Evolutionary conservation across 495 filamentous ascomycete genomes (phyloP), one percentile per base, ranked within the genome.

Genomic region (Neurospora sublineolata): DNA sequence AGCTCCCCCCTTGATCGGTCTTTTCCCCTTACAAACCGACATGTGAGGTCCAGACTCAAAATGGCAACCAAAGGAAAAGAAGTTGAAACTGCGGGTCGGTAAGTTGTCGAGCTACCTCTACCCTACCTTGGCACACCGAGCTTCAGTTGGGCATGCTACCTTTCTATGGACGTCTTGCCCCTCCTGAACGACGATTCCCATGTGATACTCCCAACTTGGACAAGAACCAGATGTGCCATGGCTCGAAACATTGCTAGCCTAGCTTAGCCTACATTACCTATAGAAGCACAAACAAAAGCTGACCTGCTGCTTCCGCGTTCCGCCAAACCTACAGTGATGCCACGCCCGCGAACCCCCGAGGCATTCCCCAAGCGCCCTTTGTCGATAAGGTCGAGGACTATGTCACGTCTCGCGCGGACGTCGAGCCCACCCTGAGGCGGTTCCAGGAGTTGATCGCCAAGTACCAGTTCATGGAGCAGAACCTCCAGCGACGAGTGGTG

Each of bases 401-500:
- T 83, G 92, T 98, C 75, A 86, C 93, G 72, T 88, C 90, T 10
- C 89, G 94, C 27, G 89, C 87, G 5, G 93, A 98, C 72, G 95
- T 98, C 74, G 95, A 98, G 80, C 83, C 87, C 30, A 97, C 94
- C 36, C 85, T 99, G 76, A 90, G 91, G 79, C 93, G 87, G 77
- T 98, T 99, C 81, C 95, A 98, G 81, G 95, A 99, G 85, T 97
- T 99, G 96, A 98, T 99, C 75, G 94, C 94, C 70, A 98, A 99
- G 86, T 99, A 99, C 83, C 96, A 98, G 80, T 99, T 97, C 83
- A 99, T 99, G 95, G 93, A 98, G 84, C 86, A 90, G 76, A 98
- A 97, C 83, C 92, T 92, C 36, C 89, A 94, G 76, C 85, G 92
- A 68, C 89, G 95, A 67, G 89, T 90, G n/a, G 86, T 85, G 12